Evolutionary conservation across 1,139 yeast genomes (phyloP).

Genomic region (Saccharomycopsis crataegensis): DNA sequence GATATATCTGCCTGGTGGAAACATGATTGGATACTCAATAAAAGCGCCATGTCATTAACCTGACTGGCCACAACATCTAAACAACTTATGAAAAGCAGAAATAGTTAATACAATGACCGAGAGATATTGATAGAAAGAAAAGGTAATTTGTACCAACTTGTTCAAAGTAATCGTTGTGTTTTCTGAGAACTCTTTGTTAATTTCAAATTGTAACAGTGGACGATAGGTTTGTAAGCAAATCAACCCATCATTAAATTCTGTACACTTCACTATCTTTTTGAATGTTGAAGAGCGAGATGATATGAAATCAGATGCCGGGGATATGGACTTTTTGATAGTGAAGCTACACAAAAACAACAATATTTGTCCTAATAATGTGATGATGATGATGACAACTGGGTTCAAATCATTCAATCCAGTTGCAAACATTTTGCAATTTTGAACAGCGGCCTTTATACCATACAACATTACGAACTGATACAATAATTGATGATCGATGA

Average conservation of each 20-base stretch:
- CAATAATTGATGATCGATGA: neutral
- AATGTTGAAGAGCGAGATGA: constrained; percentile 15
- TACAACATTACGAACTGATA: neutral
- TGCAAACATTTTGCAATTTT: neutral
- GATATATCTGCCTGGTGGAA: constrained; percentile 25
- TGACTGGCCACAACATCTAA: constrained; percentile 22
- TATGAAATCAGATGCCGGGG: neutral
- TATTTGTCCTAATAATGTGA: neutral
- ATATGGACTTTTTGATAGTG: neutral
- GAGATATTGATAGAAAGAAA: neutral
- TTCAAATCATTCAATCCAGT: neutral
- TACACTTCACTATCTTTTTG: constrained; percentile 22
- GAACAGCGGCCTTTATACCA: neutral
- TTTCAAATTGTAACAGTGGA: constrained; percentile 19
- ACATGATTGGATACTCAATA: constrained; percentile 27
- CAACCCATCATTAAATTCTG: constrained; percentile 22
- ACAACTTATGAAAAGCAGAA: constrained; percentile 19
- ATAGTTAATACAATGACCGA: no score
- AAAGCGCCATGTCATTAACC: constrained; percentile 25
- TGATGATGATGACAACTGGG: neutral
- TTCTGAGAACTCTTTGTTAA: neutral
- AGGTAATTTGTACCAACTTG: neutral
- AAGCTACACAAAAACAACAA: constrained; percentile 1
- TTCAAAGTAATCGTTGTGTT: neutral
- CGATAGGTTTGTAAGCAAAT: constrained; percentile 21